Percentiles rank a stretch among this genome's conserved stretches.
phyloP scores from a whole-genome alignment of 2,329 filamentous ascomycete species.

The Nannizziopsis barbatae region DNA sequence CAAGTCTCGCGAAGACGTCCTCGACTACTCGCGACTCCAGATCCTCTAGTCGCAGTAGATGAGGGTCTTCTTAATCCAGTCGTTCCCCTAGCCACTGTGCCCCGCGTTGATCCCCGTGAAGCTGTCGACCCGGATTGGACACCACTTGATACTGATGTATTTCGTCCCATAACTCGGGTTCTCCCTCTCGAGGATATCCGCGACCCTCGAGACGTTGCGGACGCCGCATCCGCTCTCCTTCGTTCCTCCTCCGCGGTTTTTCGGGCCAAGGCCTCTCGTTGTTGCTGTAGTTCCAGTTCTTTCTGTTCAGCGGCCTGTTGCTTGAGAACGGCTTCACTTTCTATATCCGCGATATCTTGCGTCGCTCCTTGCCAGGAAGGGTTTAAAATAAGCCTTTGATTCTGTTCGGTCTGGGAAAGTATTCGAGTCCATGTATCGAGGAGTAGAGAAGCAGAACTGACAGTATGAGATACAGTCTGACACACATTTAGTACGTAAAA shows the following conservation, averaged over 20 bases:
- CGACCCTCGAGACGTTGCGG: constrained; percentile 23
- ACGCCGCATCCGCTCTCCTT: constrained; percentile 27
- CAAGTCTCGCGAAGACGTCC: constrained; percentile 21
- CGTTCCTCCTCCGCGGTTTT: constrained; percentile 42
- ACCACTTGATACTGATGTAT: constrained; percentile 26
- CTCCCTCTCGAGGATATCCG: constrained; percentile 14
- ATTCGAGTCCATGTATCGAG: constrained; percentile 95
- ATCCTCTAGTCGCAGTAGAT: constrained; percentile 32
- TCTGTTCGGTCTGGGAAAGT: constrained; percentile 93
- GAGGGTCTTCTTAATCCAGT: constrained; percentile 25
- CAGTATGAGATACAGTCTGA: constrained; percentile 73
- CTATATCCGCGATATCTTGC: constrained; percentile 74
- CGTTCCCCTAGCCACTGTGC: constrained; percentile 24
- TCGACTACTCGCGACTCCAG: constrained; percentile 28
- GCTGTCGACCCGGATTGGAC: constrained; percentile 15
- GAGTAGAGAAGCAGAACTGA: constrained; percentile 74
- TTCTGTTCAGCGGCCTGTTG: constrained; percentile 68
- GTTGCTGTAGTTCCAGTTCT: constrained; percentile 65
- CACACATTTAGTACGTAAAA: constrained; percentile 1
- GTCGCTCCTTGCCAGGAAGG: constrained; percentile 81
- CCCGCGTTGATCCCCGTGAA: constrained; percentile 16
- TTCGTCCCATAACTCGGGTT: constrained; percentile 25
- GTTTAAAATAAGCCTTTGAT: constrained; percentile 80
- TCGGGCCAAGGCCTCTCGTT: constrained; percentile 55
- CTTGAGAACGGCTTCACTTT: constrained; percentile 62